Evolutionary conservation across 352 stramenopile species (phyloP).

Genomic region (Hyphochytrium catenoides): DNA sequence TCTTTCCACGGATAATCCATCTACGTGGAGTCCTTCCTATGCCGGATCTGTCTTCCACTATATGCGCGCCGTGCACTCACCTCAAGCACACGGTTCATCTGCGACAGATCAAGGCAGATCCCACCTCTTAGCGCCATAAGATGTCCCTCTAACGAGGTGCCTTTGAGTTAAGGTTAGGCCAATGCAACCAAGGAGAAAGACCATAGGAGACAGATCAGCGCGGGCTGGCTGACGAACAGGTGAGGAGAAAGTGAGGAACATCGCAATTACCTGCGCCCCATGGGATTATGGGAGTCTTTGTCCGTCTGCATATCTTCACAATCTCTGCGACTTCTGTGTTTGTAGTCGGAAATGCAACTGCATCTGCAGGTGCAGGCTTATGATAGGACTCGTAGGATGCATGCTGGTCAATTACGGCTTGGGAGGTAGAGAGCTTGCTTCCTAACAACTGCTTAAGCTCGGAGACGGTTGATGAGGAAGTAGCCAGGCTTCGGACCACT

Average conservation of each 20-base stretch:
- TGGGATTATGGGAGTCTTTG: conserved; percentile 70
- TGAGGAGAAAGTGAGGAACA: neutral
- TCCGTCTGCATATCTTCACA: conserved; percentile 58
- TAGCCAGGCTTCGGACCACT: too few relatives aligned
- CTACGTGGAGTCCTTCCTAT: too few relatives aligned
- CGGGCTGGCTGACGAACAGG: too few relatives aligned
- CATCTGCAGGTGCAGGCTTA: conserved; percentile 40
- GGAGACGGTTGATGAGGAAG: too few relatives aligned
- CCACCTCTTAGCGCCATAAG: conserved; percentile 65
- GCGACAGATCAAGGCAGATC: conserved; percentile 69
- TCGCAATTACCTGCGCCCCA: conserved; percentile 61
- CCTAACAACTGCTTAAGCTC: too few relatives aligned
- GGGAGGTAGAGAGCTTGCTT: too few relatives aligned
- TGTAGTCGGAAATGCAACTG: conserved; percentile 52
- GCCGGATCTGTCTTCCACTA: too few relatives aligned
- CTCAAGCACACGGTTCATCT: conserved; percentile 39
- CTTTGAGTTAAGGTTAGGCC: conserved; percentile 1
- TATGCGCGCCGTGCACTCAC: conserved; percentile 12
- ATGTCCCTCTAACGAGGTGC: conserved; percentile 81
- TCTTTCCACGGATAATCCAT: too few relatives aligned
- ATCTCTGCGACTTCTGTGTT: conserved; percentile 68
- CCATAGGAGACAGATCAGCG: too few relatives aligned
- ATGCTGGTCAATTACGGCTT: conserved; percentile 50
- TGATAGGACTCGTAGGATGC: conserved; percentile 76
- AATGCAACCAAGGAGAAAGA: neutral